These are phyloP conservation scores for Scedosporium dehoogii DNA, from an alignment of 2,329 filamentous ascomycete species.

Conservation along the genomic window DNA sequence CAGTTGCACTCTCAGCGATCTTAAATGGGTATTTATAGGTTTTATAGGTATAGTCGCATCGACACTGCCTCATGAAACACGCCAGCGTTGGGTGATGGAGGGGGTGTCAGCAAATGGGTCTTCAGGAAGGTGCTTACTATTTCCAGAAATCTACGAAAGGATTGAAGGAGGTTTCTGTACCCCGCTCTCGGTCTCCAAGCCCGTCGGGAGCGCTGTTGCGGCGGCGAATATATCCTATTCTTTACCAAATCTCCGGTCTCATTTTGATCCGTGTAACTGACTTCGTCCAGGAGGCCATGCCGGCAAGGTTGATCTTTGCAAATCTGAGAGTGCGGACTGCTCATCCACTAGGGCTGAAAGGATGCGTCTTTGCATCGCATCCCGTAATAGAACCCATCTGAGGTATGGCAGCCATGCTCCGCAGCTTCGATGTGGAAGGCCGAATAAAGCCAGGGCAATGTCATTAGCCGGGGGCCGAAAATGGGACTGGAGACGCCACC, in stretches of 20 bases:
- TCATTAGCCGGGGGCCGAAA: background rate
- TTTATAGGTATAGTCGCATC: no score
- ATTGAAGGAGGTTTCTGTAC: no score
- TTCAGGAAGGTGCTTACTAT: no score
- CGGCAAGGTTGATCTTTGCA: background rate
- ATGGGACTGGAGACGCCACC: background rate
- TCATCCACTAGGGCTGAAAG: background rate
- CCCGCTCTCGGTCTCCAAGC: no score
- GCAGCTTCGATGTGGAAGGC: background rate
- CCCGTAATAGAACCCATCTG: no score
- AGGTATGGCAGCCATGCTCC: background rate
- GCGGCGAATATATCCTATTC: background rate
- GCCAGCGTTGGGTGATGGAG: no score
- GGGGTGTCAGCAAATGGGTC: no score
- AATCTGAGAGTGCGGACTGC: background rate
- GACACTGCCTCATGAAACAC: no score
- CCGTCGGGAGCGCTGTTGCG: no score
- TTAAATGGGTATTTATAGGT: no score
- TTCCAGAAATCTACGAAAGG: no score
- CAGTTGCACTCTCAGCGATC: no score
- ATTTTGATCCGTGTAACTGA: constrained; percentile 1
- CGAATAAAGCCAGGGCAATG: background rate
- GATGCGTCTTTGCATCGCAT: background rate
- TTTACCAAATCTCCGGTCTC: background rate
- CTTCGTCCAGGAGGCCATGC: background rate